Percentiles rank a stretch among this genome's conserved stretches.
Evolutionary conservation across 768 basidiomycete genomes (phyloP).

Genomic region (Collybia sordida): DNA sequence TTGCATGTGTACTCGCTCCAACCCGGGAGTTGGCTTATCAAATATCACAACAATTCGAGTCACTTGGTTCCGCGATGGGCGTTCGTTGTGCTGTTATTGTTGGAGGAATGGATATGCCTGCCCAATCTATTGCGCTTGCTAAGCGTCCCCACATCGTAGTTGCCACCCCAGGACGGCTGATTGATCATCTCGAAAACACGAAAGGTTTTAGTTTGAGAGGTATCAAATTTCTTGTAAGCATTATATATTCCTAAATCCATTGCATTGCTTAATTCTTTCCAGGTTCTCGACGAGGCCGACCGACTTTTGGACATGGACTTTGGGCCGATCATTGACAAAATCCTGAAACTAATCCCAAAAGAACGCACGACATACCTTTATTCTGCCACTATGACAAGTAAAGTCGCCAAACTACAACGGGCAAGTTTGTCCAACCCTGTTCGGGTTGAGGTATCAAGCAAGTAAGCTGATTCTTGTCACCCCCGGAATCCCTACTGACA

Average conservation of each 20-base stretch:
- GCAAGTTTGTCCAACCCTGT: constrained; percentile 94
- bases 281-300: constrained; percentile 99
- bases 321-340: constrained; percentile 92
- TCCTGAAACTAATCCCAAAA: constrained; percentile 91
- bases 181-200: constrained; percentile 95
- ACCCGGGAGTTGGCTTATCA: constrained; percentile 99
- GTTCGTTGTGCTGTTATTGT: constrained; percentile 89
- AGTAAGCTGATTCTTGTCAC: constrained; percentile 49
- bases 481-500: constrained; percentile 3
- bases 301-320: constrained; percentile 96
- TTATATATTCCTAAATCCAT: background rate
- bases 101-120: constrained; percentile 92
- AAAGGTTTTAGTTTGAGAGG: constrained; percentile 91
- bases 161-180: constrained; percentile 90
- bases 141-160: constrained; percentile 95
- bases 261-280: constrained; percentile 1
- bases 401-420: constrained; percentile 93
- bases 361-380: constrained; percentile 95
- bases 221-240: constrained; percentile 83
- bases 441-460: constrained; percentile 88
- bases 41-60: constrained; percentile 95
- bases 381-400: constrained; percentile 99
- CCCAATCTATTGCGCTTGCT: constrained; percentile 88
- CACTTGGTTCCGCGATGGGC: constrained; percentile 89
- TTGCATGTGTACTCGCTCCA: constrained; percentile 91